Evolutionary conservation across 257 asterid genomes (phyloP).

Genomic region (Paraleonurus japonicus): DNA sequence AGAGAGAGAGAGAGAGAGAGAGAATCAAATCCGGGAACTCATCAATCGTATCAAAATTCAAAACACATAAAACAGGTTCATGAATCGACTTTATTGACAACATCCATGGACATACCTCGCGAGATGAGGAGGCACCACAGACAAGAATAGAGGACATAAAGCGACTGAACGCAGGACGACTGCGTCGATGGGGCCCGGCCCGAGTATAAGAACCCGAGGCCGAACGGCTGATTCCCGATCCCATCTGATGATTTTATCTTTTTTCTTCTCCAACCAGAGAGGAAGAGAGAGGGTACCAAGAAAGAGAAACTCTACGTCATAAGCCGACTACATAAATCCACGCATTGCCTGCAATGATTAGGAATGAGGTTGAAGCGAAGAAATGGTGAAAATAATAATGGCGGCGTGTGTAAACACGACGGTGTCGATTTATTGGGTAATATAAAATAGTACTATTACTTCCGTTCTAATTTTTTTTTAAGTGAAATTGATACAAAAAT

Average conservation of each 20-base stretch:
- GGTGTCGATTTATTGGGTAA: conserved; percentile 15
- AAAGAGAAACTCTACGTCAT: conserved; percentile 11
- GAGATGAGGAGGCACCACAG: conserved; percentile 49
- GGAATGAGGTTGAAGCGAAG: conserved; percentile 28
- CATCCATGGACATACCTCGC: conserved; percentile 19
- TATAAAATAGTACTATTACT: no score
- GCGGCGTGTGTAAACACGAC: conserved; percentile 25
- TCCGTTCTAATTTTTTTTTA: no score
- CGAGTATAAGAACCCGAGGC: conserved; percentile 33
- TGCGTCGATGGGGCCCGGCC: conserved; percentile 30
- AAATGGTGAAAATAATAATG: conserved; percentile 31
- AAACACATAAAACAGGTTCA: not conserved
- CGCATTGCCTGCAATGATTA: conserved; percentile 27
- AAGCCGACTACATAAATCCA: conserved; percentile 11
- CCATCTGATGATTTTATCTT: conserved; percentile 36
- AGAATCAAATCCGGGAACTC: not conserved
- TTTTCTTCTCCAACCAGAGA: conserved; percentile 27
- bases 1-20: not conserved
- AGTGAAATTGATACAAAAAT: no score
- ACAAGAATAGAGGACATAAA: conserved; percentile 45
- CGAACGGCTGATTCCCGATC: conserved; percentile 50
- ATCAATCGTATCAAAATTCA: not conserved
- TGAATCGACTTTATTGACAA: not conserved
- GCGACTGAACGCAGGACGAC: conserved; percentile 35
- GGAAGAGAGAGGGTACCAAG: not conserved